Evolutionary conservation across 2,329 filamentous ascomycete species (phyloP).

Genomic region (Exophiala oligosperma): DNA sequence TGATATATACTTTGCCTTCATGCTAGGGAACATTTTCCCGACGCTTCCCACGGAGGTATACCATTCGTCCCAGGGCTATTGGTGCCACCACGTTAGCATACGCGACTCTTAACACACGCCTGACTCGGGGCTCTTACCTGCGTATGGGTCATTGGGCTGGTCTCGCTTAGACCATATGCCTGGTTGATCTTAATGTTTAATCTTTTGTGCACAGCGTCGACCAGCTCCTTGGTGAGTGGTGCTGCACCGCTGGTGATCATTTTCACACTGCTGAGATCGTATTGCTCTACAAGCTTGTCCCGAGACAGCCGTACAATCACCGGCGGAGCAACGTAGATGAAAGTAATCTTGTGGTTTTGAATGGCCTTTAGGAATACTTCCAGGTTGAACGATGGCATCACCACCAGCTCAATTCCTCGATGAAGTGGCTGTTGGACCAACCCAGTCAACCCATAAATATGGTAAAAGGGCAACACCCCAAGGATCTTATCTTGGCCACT

Average conservation of each 20-base stretch:
- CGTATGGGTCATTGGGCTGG: slow-evolving; percentile 74
- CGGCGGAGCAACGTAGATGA: slow-evolving; percentile 79
- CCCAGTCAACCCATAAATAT: slow-evolving; percentile 81
- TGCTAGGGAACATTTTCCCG: slow-evolving; percentile 75
- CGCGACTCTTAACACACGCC: neutral
- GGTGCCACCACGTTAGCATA: slow-evolving; percentile 62
- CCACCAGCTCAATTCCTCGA: slow-evolving; percentile 65
- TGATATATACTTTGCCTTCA: slow-evolving; percentile 77
- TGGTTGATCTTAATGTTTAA: slow-evolving; percentile 83
- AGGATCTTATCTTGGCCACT: slow-evolving; percentile 71
- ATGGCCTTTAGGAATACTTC: slow-evolving; percentile 75
- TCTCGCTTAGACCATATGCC: slow-evolving; percentile 88
- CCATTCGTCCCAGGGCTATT: slow-evolving; percentile 76
- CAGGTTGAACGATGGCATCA: slow-evolving; percentile 81
- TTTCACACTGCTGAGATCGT: slow-evolving; percentile 74
- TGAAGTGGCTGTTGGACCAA: slow-evolving; percentile 70
- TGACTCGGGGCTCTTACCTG: slow-evolving; percentile 47
- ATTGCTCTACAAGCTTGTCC: slow-evolving; percentile 73
- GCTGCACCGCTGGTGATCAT: slow-evolving; percentile 89
- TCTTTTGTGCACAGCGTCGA: slow-evolving; percentile 71
- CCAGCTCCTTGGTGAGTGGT: slow-evolving; percentile 77
- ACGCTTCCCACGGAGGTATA: slow-evolving; percentile 74
- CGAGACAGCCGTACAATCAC: slow-evolving; percentile 80
- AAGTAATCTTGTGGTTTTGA: slow-evolving; percentile 73
- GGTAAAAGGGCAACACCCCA: slow-evolving; percentile 84